Conservation (phyloP, 192 early-diverging fungal species). For the Coemansia erecta region DNA sequence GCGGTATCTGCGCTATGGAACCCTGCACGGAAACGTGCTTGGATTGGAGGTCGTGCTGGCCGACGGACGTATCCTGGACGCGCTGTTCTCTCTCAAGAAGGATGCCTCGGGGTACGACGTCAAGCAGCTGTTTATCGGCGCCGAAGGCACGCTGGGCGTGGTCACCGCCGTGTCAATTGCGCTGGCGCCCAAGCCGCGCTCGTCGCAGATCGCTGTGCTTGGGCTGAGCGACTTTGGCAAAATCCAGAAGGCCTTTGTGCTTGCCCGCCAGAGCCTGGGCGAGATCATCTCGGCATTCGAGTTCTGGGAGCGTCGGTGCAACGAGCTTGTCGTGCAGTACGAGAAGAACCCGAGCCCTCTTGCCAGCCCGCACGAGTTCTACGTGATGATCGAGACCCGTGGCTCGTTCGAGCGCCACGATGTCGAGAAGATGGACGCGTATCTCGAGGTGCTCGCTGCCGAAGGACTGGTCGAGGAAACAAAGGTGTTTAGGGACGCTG, state of each 20-base stretch:
- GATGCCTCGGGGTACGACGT: slow-evolving; percentile 97
- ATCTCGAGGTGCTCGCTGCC: slow-evolving; percentile 19
- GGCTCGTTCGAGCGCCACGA: slow-evolving; percentile 91
- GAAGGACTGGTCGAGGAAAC: slow-evolving; percentile 21
- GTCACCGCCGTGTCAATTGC: slow-evolving; percentile 89
- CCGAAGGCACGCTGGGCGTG: slow-evolving; percentile 93
- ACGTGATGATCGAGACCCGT: slow-evolving; percentile 87
- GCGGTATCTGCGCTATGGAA: slow-evolving; percentile 91
- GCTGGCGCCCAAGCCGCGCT: slow-evolving; percentile 69
- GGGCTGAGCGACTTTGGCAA: slow-evolving; percentile 73
- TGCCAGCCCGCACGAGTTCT: slow-evolving; percentile 24
- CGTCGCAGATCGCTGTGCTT: slow-evolving; percentile 73
- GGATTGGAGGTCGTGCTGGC: slow-evolving; percentile 92
- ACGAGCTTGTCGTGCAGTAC: slow-evolving; percentile 62
- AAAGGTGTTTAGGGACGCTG: slow-evolving; percentile 16
- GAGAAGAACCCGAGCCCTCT: slow-evolving; percentile 26
- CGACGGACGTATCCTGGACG: slow-evolving; percentile 85
- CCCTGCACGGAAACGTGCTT: slow-evolving; percentile 90
- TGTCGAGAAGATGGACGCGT: slow-evolving; percentile 63
- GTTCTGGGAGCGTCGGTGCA: slow-evolving; percentile 84
- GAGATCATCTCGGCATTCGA: slow-evolving; percentile 98
- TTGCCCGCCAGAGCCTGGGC: slow-evolving; percentile 74
- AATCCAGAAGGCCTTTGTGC: slow-evolving; percentile 79
- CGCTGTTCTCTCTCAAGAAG: slow-evolving; percentile 84
- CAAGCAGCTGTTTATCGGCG: slow-evolving; percentile 98